Base-by-base conservation (phyloP, 148 eudicot genomes). In the Arbutus unedo region DNA sequence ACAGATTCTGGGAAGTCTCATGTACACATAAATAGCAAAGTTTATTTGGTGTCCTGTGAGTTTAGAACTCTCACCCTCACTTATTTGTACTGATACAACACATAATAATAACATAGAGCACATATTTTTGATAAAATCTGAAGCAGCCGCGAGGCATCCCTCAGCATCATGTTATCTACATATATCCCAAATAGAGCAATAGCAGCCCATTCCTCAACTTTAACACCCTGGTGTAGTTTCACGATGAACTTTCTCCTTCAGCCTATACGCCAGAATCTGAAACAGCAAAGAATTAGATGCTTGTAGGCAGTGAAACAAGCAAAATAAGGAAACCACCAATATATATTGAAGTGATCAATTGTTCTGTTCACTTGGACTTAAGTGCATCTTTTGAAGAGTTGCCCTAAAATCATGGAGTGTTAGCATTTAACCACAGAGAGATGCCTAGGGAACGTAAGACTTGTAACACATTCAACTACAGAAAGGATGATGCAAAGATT, bases 261-360 rank as follows among this genome's bases (percentile, higher is more conserved):
- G 47, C 79, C 47, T 76, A 54, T 76, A 76, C 0, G 79, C 79
- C 64, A 76, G 62, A 76, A 76, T 54, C 79, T 76, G 62, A 76
- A 76, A 76, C 62, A 53, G 62, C 25, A 21, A 54, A 75, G 16
- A n/a, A 38, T 47, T 13, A 71, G 21, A 43, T 31, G 11, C 44
- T 44, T 6, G 50, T 45, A 72, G 51, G 48, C 44, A 43, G 50
- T 72, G 21, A 72, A 18, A 44, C 51, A 44, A 70, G 8, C 51
- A 4, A 77, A 48, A 31, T 14, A 9, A 38, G 3, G 8, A 54
- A 54, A 47, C 3, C 14, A 11, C 7, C 23, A 74, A 8, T 14
- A 49, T 9, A 16, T 7, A 9, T 50, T n/a, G 7, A 21, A 74
- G 76, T 8, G n/a, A 11, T 66, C 31, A 6, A 41, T 68, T 56